Evolutionary conservation across 257 asterid genomes (phyloP).

Genomic region (Catharanthus roseus): DNA sequence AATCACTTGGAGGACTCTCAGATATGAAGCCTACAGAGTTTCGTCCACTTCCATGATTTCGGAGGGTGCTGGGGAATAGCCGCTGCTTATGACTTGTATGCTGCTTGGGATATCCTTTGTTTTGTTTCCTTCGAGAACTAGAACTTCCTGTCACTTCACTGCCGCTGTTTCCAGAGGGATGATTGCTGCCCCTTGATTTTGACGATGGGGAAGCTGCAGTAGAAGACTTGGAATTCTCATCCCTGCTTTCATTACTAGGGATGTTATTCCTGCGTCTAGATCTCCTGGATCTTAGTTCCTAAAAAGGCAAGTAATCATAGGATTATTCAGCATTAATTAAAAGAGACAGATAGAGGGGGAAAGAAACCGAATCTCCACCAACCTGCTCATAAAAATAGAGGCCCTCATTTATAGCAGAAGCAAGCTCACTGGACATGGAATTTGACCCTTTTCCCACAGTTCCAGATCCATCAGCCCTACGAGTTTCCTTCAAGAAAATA

Average conservation of each 20-base stretch:
- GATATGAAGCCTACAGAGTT: conserved; percentile 40
- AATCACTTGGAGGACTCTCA: conserved; percentile 76
- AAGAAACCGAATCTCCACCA: conserved; percentile 17
- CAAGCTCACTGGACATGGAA: conserved; percentile 67
- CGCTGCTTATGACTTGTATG: conserved; percentile 53
- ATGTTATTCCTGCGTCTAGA: conserved; percentile 34
- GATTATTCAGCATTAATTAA: not conserved
- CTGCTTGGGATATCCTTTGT: conserved; percentile 56
- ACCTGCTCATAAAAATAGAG: conserved; percentile 96
- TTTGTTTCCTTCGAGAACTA: conserved; percentile 53
- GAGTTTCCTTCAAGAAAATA: conserved; percentile 45
- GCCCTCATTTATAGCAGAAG: conserved; percentile 81
- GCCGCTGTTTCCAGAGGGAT: conserved; percentile 43
- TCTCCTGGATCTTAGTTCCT: conserved; percentile 66
- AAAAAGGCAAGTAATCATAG: conserved; percentile 22
- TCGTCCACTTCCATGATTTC: conserved; percentile 46
- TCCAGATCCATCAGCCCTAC: conserved; percentile 34
- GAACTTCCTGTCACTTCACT: conserved; percentile 42
- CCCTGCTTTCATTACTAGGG: conserved; percentile 37
- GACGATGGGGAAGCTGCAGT: conserved; percentile 29
- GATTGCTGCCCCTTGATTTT: conserved; percentile 40
- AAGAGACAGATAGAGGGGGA: conserved; percentile 3
- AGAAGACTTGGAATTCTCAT: conserved; percentile 42
- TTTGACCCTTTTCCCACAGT: conserved; percentile 35
- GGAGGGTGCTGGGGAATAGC: conserved; percentile 47